Conservation (phyloP, 2,329 filamentous ascomycete species). For the Fusarium staphyleae region DNA sequence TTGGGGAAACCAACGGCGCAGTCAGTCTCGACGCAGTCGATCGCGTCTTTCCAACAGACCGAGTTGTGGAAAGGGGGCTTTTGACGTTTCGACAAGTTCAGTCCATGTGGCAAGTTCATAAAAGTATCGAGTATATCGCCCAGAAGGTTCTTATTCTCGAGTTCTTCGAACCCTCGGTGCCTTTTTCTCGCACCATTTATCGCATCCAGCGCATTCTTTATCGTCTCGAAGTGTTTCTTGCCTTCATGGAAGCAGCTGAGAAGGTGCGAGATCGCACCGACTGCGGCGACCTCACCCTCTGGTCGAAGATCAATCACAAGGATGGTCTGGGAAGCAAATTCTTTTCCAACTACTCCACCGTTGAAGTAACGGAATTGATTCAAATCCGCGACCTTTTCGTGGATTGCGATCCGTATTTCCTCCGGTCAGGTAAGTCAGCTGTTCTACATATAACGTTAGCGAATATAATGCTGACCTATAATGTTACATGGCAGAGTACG, state of each 20-base stretch:
- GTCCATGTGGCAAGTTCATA: conserved; percentile 10
- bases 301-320: background rate
- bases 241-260: no score
- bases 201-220: conserved; percentile 16
- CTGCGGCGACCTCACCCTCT: no score
- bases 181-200: no score
- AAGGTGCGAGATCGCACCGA: no score
- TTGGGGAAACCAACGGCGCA: conserved; percentile 5
- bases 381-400: conserved; percentile 3
- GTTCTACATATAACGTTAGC: background rate
- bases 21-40: background rate
- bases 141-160: background rate
- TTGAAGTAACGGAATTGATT: conserved; percentile 10
- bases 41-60: background rate
- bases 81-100: conserved; percentile 3
- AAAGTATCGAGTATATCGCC: conserved; percentile 9
- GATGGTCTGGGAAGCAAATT: conserved; percentile 1
- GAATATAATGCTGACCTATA: no score
- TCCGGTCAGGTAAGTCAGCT: conserved; percentile 5
- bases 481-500: conserved; percentile 7
- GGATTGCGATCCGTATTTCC: no score
- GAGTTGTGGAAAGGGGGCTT: background rate
- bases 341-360: background rate
- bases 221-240: background rate
- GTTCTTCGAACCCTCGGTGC: background rate